Evolutionary conservation across 225 moss, liverwort and hornwort genomes (phyloP).

Genomic region (Pseudisothecium myosuroides): DNA sequence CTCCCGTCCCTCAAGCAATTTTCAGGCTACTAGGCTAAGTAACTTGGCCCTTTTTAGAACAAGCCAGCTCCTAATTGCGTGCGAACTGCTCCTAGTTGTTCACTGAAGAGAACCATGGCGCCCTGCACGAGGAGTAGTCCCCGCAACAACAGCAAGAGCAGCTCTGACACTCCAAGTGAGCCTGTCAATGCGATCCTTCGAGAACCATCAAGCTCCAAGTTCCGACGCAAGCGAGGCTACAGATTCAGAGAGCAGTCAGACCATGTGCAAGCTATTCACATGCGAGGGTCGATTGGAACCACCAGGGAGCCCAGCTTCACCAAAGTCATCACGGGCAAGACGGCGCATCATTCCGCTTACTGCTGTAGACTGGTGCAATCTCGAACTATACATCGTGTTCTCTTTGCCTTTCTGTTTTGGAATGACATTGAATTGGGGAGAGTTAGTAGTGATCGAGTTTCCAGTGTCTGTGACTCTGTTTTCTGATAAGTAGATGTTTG

Average conservation of each 20-base stretch:
- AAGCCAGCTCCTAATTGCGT: neutral
- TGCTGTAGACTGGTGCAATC: neutral
- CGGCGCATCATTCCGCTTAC: neutral
- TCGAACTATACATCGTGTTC: neutral
- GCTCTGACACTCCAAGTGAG: neutral
- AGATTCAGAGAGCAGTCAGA: no score
- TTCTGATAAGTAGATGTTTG: neutral
- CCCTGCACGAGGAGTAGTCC: neutral
- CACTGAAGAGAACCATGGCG: neutral
- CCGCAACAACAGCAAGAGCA: neutral
- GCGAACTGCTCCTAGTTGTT: neutral
- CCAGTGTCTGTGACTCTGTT: neutral
- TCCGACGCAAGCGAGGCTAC: neutral
- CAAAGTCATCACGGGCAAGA: neutral
- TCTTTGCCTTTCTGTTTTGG: neutral
- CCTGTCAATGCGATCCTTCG: neutral
- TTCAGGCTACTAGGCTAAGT: neutral
- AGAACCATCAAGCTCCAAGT: neutral
- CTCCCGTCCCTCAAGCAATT: no score
- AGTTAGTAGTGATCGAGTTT: neutral
- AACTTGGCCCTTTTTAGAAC: no score
- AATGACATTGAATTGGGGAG: neutral
- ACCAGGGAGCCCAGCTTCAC: neutral
- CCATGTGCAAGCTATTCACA: neutral
- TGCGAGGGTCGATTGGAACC: neutral